Evolutionary conservation across 2,329 filamentous ascomycete species (phyloP).

Genomic region (Camillea tinctor): DNA sequence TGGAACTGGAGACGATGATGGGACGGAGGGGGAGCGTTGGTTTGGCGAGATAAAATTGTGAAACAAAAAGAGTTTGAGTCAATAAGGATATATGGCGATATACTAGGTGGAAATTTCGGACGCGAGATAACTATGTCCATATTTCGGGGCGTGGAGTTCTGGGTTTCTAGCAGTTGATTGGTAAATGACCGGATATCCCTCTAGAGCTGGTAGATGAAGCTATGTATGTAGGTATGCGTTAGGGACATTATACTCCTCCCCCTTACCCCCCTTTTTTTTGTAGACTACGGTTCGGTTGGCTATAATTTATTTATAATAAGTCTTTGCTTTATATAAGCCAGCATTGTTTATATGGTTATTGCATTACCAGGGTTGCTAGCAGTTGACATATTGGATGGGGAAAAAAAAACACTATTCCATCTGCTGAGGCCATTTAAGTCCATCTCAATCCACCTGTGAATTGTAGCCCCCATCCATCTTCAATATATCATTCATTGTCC

Average conservation of each 20-base stretch:
- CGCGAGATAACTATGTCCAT: neutral
- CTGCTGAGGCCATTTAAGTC: no score
- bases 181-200: neutral
- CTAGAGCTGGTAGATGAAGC: neutral
- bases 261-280: no score
- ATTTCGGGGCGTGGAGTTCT: neutral
- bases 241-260: neutral
- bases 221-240: neutral
- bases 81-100: neutral
- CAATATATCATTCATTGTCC: no score
- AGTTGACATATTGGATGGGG: no score
- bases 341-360: neutral
- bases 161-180: neutral
- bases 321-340: neutral
- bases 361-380: no score
- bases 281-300: neutral
- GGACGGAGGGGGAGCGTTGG: conserved; percentile 29
- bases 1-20: conserved; percentile 30
- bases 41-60: conserved; percentile 20
- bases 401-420: no score
- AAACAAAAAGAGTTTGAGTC: neutral
- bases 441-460: no score
- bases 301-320: neutral
- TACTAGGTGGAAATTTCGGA: neutral
- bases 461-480: no score